Evolutionary conservation across 176 grass and related monocot species (phyloP).

Genomic region (Aegilops sharonensis): DNA sequence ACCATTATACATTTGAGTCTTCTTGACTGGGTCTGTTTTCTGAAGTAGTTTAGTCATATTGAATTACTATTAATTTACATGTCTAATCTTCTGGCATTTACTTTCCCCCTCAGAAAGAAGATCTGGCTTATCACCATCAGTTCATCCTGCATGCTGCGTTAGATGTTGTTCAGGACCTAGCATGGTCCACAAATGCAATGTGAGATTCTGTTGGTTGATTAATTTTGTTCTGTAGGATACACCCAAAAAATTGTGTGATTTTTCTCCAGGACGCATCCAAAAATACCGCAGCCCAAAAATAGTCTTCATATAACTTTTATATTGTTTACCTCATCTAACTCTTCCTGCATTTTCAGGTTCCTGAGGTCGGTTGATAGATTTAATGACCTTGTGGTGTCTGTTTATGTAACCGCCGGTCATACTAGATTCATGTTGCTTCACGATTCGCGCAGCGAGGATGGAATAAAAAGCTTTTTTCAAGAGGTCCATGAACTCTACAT

Average conservation of each 20-base stretch:
- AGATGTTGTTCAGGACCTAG: constrained; percentile 90
- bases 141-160: constrained; percentile 91
- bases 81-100: constrained; percentile 25
- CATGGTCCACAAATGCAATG: constrained; percentile 93
- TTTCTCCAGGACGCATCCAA: neutral
- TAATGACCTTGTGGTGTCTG: constrained; percentile 84
- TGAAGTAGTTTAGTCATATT: neutral
- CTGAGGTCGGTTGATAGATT: constrained; percentile 91
- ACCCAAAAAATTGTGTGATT: neutral
- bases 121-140: constrained; percentile 80
- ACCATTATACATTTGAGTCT: neutral
- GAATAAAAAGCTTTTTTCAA: constrained; percentile 92
- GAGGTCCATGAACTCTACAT: constrained; percentile 96
- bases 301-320: neutral
- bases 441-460: constrained; percentile 88
- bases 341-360: constrained; percentile 49
- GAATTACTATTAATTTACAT: neutral
- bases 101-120: constrained; percentile 63
- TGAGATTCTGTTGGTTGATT: constrained; percentile 39
- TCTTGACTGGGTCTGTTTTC: neutral
- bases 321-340: constrained; percentile 7
- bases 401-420: constrained; percentile 95
- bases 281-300: neutral
- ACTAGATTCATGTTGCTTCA: constrained; percentile 94
- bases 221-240: constrained; percentile 11